These are phyloP conservation scores for Apiospora phragmitis DNA, from an alignment of 2,329 filamentous ascomycete species.

Conservation along the genomic window DNA sequence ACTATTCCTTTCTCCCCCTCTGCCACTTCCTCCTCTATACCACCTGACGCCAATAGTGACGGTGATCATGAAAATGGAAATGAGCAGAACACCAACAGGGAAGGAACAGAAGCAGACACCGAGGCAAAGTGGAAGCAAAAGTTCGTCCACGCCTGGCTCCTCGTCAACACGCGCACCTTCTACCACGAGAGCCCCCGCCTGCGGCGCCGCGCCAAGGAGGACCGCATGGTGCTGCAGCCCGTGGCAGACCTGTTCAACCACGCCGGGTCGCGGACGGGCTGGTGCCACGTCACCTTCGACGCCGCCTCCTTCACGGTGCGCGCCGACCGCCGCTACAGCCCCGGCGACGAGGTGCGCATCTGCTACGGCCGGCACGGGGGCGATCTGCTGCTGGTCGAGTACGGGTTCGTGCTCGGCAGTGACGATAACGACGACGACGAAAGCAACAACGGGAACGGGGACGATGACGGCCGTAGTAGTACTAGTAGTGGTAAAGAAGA, in stretches of 20 bases:
- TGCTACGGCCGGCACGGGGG: conserved; percentile 72
- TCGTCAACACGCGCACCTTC: conserved; percentile 64
- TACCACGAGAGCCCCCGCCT: conserved; percentile 52
- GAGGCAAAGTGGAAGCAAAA: conserved; percentile 23
- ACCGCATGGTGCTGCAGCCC: conserved; percentile 69
- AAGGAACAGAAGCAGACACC: background rate
- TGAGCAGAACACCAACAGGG: background rate
- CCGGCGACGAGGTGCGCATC: conserved; percentile 66
- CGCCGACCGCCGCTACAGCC: conserved; percentile 48
- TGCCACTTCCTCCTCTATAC: no score
- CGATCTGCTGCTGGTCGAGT: conserved; percentile 72
- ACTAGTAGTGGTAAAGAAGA: no score
- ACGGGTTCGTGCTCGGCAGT: conserved; percentile 51
- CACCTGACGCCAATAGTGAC: background rate
- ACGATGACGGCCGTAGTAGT: no score
- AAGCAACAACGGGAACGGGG: conserved; percentile 49
- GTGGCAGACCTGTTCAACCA: conserved; percentile 74
- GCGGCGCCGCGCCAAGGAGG: conserved; percentile 47
- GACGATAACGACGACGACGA: conserved; percentile 43
- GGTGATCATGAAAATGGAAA: no score
- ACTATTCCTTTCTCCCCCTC: conserved; percentile 12
- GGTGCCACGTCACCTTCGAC: conserved; percentile 55
- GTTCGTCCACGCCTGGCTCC: conserved; percentile 58
- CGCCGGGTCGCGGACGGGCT: conserved; percentile 34
- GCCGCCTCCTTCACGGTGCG: conserved; percentile 54